These are phyloP conservation scores for Boechera retrofracta DNA, from an alignment of 345 rosid species.

Conservation along the genomic window DNA sequence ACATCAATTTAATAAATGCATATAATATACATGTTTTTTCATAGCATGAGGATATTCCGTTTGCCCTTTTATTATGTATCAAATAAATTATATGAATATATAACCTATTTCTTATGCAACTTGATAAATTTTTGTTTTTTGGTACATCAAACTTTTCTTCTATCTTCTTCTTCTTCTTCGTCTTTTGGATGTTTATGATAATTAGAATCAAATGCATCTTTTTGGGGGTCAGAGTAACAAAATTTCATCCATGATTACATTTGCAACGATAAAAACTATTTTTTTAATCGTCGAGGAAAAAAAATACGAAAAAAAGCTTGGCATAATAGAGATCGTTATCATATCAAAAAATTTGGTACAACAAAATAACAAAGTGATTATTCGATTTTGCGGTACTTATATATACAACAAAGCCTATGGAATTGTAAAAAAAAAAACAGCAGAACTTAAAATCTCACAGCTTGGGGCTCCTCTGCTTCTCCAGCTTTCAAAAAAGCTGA, in stretches of 20 bases:
- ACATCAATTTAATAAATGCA: no score
- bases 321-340: background rate
- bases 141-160: no score
- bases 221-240: no score
- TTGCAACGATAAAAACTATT: background rate
- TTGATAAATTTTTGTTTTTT: no score
- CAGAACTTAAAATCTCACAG: slow-evolving; percentile 30
- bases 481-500: slow-evolving; percentile 39
- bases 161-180: no score
- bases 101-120: no score
- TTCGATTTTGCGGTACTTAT: background rate
- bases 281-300: background rate
- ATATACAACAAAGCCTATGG: background rate
- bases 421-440: background rate
- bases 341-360: background rate
- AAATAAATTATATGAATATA: no score
- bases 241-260: background rate
- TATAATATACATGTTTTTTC: no score
- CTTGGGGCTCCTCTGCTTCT: slow-evolving; percentile 36
- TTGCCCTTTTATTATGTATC: no score
- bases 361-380: background rate
- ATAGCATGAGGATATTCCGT: no score
- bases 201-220: no score
- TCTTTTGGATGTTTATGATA: no score
- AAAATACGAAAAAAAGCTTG: background rate